phyloP scores from a whole-genome alignment of 1,284 basidiomycete genomes.

The Phenoliferia sp. region DNA sequence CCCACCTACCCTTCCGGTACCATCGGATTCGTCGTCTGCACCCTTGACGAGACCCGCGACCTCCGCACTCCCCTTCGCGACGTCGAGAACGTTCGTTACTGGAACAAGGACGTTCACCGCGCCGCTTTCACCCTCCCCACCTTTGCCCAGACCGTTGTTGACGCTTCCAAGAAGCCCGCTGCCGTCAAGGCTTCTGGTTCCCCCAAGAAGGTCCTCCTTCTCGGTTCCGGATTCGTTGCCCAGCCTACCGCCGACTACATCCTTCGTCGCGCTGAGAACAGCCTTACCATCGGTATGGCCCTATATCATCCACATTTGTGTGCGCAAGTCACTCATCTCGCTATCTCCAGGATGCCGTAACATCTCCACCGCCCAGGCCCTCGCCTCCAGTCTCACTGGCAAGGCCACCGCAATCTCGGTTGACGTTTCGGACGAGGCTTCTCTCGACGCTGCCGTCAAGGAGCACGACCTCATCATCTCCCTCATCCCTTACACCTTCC shows the following conservation, averaged over 20 bases:
- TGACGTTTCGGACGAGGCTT: slow-evolving; percentile 69
- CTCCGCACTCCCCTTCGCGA: slow-evolving; percentile 64
- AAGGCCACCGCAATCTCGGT: slow-evolving; percentile 67
- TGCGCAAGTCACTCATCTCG: background rate
- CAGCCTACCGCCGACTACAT: slow-evolving; percentile 91
- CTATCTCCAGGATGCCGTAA: slow-evolving; percentile 69
- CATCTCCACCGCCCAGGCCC: slow-evolving; percentile 63
- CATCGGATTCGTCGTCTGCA: slow-evolving; percentile 91
- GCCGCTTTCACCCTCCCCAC: slow-evolving; percentile 87
- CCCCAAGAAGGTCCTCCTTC: slow-evolving; percentile 73
- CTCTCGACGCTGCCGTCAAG: slow-evolving; percentile 74
- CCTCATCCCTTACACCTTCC: slow-evolving; percentile 92
- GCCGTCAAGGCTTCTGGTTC: slow-evolving; percentile 24
- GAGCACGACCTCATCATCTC: slow-evolving; percentile 92
- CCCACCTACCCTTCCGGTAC: slow-evolving; percentile 97
- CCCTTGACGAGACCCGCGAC: slow-evolving; percentile 67
- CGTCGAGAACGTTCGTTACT: slow-evolving; percentile 68
- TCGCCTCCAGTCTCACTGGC: slow-evolving; percentile 64
- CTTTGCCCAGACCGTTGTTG: slow-evolving; percentile 62
- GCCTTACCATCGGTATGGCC: slow-evolving; percentile 68
- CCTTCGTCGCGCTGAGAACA: slow-evolving; percentile 72
- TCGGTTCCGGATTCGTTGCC: slow-evolving; percentile 94
- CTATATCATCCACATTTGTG: background rate
- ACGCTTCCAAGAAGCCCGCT: slow-evolving; percentile 56
- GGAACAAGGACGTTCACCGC: slow-evolving; percentile 75